Evolutionary conservation across 2,329 filamentous ascomycete species (phyloP).

Genomic region (Claviceps cyperi): DNA sequence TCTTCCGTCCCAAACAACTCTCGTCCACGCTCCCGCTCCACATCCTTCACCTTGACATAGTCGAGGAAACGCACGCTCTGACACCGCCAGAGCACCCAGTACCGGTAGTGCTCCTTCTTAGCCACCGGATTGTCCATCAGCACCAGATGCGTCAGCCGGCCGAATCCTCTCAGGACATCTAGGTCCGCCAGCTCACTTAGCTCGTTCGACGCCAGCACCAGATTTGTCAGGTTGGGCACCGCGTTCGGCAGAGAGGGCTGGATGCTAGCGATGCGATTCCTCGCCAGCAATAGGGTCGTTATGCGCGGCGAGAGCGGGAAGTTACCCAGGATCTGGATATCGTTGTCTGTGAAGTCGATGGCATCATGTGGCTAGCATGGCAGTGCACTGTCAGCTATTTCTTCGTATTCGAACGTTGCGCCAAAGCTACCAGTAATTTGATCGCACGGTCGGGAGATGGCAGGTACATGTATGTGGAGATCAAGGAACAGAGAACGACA

Average conservation of each 20-base stretch:
- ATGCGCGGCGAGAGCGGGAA: conserved; percentile 85
- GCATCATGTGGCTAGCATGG: conserved; percentile 68
- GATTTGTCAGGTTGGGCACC: conserved; percentile 66
- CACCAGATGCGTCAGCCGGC: conserved; percentile 62
- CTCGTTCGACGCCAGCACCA: conserved; percentile 75
- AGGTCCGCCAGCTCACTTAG: conserved; percentile 74
- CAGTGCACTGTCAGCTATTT: too few relatives aligned
- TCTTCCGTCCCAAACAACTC: conserved; percentile 73
- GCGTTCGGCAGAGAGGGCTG: conserved; percentile 60
- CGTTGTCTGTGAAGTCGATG: conserved; percentile 97
- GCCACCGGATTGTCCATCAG: conserved; percentile 80
- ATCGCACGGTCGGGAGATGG: neutral
- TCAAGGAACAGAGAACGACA: neutral
- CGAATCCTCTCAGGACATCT: conserved; percentile 59
- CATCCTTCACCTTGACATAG: conserved; percentile 79
- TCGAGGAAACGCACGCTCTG: conserved; percentile 81
- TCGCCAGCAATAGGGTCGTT: conserved; percentile 73
- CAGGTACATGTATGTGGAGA: neutral
- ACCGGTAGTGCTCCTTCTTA: conserved; percentile 89
- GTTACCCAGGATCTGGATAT: conserved; percentile 78
- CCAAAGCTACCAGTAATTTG: too few relatives aligned
- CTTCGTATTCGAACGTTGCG: too few relatives aligned
- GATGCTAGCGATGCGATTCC: conserved; percentile 75
- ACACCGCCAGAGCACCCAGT: conserved; percentile 80
- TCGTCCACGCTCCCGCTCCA: conserved; percentile 59